Evolutionary conservation across 305 asterid genomes (phyloP).

Genomic region (Nicotiana rustica): DNA sequence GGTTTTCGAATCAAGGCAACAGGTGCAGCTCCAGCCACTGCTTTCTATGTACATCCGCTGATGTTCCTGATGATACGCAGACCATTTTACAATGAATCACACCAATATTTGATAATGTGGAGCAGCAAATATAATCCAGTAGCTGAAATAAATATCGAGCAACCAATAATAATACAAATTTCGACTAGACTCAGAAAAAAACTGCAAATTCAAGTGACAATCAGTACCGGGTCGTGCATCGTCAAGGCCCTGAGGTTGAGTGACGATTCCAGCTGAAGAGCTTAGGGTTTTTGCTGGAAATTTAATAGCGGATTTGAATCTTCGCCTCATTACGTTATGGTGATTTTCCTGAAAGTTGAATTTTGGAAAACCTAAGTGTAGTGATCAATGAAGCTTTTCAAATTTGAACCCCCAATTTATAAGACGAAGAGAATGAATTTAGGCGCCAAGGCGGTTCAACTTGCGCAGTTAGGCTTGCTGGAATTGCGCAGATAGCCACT

Average conservation of each 20-base stretch:
- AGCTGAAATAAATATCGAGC: not conserved
- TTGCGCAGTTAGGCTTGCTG: conserved; percentile 4
- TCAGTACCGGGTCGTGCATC: conserved; percentile 45
- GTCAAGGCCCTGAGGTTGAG: conserved; percentile 45
- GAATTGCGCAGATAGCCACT: not conserved
- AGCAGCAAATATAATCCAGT: not conserved
- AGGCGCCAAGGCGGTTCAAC: not conserved
- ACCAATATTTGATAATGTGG: not conserved
- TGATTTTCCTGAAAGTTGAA: not conserved
- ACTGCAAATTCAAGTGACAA: not conserved
- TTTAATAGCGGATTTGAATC: conserved; percentile 41
- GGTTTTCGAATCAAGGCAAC: not conserved
- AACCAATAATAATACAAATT: not conserved
- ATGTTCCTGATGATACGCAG: not conserved
- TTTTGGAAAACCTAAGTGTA: not conserved
- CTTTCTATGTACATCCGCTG: not conserved
- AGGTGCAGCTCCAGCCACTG: not conserved
- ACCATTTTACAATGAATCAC: not conserved
- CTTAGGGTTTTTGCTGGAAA: conserved; percentile 31
- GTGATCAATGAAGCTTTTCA: not conserved
- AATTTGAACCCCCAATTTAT: conserved; percentile 18
- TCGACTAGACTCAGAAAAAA: too few relatives aligned
- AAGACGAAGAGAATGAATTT: not conserved
- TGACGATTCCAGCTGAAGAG: conserved; percentile 30
- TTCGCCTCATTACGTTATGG: conserved; percentile 42